Conservation (phyloP, 2,329 filamentous ascomycete species). For the Fusarium palustre region DNA sequence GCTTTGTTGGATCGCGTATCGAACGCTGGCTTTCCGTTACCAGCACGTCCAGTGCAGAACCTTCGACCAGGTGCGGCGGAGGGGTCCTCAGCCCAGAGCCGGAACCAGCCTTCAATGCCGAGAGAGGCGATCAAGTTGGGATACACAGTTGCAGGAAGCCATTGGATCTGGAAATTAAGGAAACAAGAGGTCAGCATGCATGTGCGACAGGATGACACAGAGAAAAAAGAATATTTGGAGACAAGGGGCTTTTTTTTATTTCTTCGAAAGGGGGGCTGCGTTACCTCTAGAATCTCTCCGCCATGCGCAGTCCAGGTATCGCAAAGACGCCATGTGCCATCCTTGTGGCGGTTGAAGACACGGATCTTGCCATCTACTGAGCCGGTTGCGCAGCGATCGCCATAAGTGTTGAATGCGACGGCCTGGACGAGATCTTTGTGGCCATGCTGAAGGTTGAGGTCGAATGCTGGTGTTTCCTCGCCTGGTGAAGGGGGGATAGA, state of each 20-base stretch:
- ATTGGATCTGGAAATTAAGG: slow-evolving; percentile 75
- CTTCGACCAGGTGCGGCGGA: slow-evolving; percentile 82
- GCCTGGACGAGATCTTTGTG: slow-evolving; percentile 86
- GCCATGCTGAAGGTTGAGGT: slow-evolving; percentile 75
- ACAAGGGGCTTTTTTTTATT: slow-evolving; percentile 11
- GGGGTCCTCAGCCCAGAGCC: slow-evolving; percentile 92
- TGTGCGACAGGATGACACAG: slow-evolving; percentile 33
- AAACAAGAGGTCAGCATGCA: slow-evolving; percentile 22
- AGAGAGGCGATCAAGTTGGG: slow-evolving; percentile 88
- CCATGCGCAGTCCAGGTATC: slow-evolving; percentile 93
- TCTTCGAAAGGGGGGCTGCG: slow-evolving; percentile 45
- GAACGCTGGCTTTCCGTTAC: slow-evolving; percentile 63
- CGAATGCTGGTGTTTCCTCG: slow-evolving; percentile 63
- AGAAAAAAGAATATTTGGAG: slow-evolving; percentile 17
- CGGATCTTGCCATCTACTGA: slow-evolving; percentile 94
- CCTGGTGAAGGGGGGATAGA: slow-evolving; percentile 52
- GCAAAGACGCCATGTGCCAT: slow-evolving; percentile 80
- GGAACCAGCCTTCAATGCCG: slow-evolving; percentile 88
- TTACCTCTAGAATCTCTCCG: slow-evolving; percentile 88
- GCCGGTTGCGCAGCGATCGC: slow-evolving; percentile 89
- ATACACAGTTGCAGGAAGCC: slow-evolving; percentile 91
- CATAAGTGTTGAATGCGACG: slow-evolving; percentile 91
- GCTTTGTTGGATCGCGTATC: slow-evolving; percentile 67
- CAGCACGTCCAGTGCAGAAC: slow-evolving; percentile 74
- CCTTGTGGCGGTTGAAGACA: slow-evolving; percentile 86